These are phyloP conservation scores for Thermomucor indicae-seudaticae DNA, from an alignment of 371 early-diverging fungal species.

Conservation along the genomic window DNA sequence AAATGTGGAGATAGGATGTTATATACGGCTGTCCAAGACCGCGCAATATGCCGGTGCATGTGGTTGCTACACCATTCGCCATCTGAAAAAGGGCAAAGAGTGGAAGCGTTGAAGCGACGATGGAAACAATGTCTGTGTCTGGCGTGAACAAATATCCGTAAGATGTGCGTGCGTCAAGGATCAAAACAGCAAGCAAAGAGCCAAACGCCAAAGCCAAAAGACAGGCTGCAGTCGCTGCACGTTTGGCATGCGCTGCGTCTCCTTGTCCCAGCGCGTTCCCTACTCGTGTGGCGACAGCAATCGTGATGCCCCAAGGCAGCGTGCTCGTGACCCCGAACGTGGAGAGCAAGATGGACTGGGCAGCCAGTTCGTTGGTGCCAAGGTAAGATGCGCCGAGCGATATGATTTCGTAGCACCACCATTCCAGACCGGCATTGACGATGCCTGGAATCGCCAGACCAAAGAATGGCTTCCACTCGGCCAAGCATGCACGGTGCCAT, in stretches of 20 bases:
- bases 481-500: slow-evolving; percentile 69
- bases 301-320: slow-evolving; percentile 65
- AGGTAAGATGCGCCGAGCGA: slow-evolving; percentile 65
- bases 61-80: slow-evolving; percentile 51
- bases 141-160: slow-evolving; percentile 68
- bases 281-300: slow-evolving; percentile 76
- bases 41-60: slow-evolving; percentile 58
- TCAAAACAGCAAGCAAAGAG: slow-evolving; percentile 26
- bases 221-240: slow-evolving; percentile 42
- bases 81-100: slow-evolving; percentile 81
- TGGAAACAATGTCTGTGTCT: slow-evolving; percentile 61
- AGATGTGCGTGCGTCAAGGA: slow-evolving; percentile 35
- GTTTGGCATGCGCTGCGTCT: slow-evolving; percentile 36
- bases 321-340: slow-evolving; percentile 69
- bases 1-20: background rate
- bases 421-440: slow-evolving; percentile 73
- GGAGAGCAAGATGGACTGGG: slow-evolving; percentile 80
- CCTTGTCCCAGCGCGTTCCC: slow-evolving; percentile 73
- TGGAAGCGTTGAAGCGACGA: slow-evolving; percentile 72
- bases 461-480: slow-evolving; percentile 62
- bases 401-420: slow-evolving; percentile 58
- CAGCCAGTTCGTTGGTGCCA: slow-evolving; percentile 75
- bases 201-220: slow-evolving; percentile 43
- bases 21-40: slow-evolving; percentile 40
- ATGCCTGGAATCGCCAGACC: slow-evolving; percentile 71